Base-by-base conservation (phyloP, 495 filamentous ascomycete genomes). In the Thermothielavioides terrestris region DNA sequence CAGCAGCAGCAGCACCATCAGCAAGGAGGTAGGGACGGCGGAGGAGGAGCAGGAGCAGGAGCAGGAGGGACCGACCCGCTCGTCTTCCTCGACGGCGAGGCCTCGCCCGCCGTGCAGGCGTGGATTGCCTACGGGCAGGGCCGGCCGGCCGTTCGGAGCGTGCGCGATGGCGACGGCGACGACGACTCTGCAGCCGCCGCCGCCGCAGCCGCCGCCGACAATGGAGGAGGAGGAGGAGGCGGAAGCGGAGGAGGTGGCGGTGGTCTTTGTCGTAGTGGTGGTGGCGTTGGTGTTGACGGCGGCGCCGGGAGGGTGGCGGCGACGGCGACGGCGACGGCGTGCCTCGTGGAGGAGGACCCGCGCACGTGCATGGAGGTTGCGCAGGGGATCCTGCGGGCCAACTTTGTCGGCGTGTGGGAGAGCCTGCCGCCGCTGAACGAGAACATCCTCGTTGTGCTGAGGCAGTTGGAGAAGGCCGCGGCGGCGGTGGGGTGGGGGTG, bases 371-470 rank as follows among this genome's bases (percentile, higher is more conserved):
- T 82, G 61, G 63, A 64, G 23, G 61, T 69, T 35, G 68, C 71
- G 8, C 63, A 73, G 39, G 66, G 71, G 37, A 62, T 80, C 0
- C 61, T 80, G 41, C 60, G 66, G 21, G 57, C 61, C 5, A 78
- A 78, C 57, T 75, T 71, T 57, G 86, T 92, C 4, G 83, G 75
- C 60, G 77, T 81, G 54, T 74, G 80, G 63, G 71, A 69, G n/a
- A 87, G 86, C 1, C 65, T 98, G 55, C 65, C 86, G 32, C 73
- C 75, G 5, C 73, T 94, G 27, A 90, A 77, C 12, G 78, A 81
- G 56, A 81, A 79, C 52, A 62, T 82, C 6, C 67, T 76, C 34
- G 63, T 73, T 27, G 58, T 83, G 46, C 72, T 82, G 61, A 72
- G 73, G 36, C 75, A 77, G 54, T 40, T 79, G 48, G 74, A 72